These are phyloP conservation scores for Phytophthora parvispora DNA, from an alignment of 352 stramenopile species.

Conservation along the genomic window DNA sequence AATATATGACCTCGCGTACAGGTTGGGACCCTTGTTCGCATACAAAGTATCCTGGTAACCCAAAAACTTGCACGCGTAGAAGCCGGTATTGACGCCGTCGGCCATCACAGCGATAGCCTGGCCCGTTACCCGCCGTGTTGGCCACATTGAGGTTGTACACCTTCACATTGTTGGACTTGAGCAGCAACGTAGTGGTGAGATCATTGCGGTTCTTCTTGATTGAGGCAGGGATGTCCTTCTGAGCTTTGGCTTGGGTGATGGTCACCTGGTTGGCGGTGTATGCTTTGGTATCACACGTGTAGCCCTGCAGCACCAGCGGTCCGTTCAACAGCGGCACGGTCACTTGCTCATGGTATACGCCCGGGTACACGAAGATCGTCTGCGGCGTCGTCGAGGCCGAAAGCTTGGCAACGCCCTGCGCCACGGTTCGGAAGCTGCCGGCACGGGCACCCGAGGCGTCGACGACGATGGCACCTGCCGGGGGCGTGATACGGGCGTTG, in stretches of 20 bases:
- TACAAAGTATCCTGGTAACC: constrained; percentile 5
- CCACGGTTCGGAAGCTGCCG: background rate
- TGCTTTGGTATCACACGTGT: background rate
- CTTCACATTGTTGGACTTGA: background rate
- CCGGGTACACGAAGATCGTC: background rate
- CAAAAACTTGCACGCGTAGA: background rate
- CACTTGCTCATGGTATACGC: background rate
- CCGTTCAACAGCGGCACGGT: background rate
- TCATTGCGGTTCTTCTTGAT: background rate
- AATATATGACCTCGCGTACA: background rate
- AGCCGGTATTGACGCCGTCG: background rate
- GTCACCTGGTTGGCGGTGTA: background rate
- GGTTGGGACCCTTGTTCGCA: background rate
- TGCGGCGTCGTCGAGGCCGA: background rate
- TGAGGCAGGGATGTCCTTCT: background rate
- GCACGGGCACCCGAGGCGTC: background rate
- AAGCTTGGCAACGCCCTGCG: background rate
- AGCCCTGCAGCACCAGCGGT: background rate
- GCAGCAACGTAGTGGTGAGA: background rate
- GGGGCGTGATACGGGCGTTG: background rate
- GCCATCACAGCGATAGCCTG: background rate
- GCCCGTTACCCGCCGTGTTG: background rate
- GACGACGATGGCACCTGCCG: background rate
- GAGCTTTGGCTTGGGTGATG: background rate
- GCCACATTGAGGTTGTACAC: background rate